Conservation (phyloP, 768 basidiomycete species). For the Lactarius sanguifluus region DNA sequence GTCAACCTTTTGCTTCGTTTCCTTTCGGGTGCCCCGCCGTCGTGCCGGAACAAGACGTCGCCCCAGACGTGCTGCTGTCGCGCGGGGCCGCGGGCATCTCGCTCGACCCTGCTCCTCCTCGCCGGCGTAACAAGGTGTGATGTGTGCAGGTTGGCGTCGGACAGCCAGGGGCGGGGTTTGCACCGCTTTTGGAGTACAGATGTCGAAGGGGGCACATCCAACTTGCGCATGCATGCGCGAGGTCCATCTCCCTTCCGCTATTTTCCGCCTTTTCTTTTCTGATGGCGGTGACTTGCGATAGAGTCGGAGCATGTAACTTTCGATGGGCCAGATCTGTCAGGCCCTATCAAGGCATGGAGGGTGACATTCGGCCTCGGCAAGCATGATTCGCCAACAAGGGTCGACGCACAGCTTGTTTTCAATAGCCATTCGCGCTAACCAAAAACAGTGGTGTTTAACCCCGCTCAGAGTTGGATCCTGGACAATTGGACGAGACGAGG, state of each 20-base stretch:
- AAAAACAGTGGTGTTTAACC: slow-evolving; percentile 40
- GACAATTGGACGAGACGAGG: slow-evolving; percentile 24
- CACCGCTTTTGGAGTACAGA: slow-evolving; percentile 42
- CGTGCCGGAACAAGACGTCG: too few relatives aligned
- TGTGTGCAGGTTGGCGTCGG: too few relatives aligned
- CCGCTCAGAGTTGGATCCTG: slow-evolving; percentile 40
- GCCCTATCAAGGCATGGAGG: slow-evolving; percentile 37
- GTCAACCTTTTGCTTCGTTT: background rate
- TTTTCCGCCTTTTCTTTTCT: background rate
- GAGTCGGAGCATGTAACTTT: slow-evolving; percentile 56
- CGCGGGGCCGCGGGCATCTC: too few relatives aligned
- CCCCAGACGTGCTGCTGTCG: too few relatives aligned
- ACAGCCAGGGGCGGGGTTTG: too few relatives aligned
- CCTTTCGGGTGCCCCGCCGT: background rate
- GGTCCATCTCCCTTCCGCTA: too few relatives aligned
- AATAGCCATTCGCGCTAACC: slow-evolving; percentile 34
- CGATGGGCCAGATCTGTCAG: slow-evolving; percentile 22
- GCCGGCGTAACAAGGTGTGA: too few relatives aligned
- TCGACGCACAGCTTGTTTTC: slow-evolving; percentile 53
- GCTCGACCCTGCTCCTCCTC: too few relatives aligned
- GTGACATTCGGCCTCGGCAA: slow-evolving; percentile 52
- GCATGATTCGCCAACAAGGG: slow-evolving; percentile 55
- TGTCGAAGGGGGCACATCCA: slow-evolving; percentile 42
- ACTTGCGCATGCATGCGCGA: slow-evolving; percentile 53
- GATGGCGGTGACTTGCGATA: slow-evolving; percentile 27